phyloP scores from a whole-genome alignment of 768 basidiomycete genomes.

The Antrodiella citrinella region DNA sequence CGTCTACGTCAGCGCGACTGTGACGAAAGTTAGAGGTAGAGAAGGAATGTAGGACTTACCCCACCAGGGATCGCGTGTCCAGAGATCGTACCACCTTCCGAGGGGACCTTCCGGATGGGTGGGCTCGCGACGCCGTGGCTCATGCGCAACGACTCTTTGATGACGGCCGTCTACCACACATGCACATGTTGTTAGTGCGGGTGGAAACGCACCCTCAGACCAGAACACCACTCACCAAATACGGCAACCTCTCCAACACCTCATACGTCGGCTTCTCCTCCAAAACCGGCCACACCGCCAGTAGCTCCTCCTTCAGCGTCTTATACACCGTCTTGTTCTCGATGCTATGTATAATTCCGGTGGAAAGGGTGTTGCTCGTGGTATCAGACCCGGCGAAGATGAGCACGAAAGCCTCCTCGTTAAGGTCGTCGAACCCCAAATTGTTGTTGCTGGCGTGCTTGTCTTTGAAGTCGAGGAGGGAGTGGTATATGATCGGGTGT shows the following conservation, averaged over 20 bases:
- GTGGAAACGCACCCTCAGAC: neutral
- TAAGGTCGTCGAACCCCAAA: constrained; percentile 21
- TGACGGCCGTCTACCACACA: constrained; percentile 33
- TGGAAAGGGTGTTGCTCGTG: constrained; percentile 30
- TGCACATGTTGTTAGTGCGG: neutral
- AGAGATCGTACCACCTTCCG: constrained; percentile 24
- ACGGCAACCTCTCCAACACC: constrained; percentile 36
- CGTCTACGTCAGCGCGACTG: too few species aligned
- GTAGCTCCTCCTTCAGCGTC: constrained; percentile 25
- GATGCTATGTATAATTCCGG: constrained; percentile 30
- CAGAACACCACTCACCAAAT: constrained; percentile 28
- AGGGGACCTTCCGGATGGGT: constrained; percentile 32
- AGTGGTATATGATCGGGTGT: constrained; percentile 31
- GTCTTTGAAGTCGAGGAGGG: constrained; percentile 16
- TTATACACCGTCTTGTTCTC: constrained; percentile 22
- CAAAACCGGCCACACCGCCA: constrained; percentile 33
- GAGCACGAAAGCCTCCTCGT: constrained; percentile 19
- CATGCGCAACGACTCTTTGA: constrained; percentile 39
- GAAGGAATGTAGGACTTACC: constrained; percentile 18
- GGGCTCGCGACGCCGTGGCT: constrained; percentile 31
- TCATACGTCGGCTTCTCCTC: constrained; percentile 25
- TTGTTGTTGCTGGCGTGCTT: neutral
- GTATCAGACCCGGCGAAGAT: constrained; percentile 39
- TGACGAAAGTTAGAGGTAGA: neutral
- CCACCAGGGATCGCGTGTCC: constrained; percentile 30